Evolutionary conservation across 495 filamentous ascomycete genomes (phyloP), one percentile per base, ranked within the genome.

Genomic region (Penicillium cinerascens): DNA sequence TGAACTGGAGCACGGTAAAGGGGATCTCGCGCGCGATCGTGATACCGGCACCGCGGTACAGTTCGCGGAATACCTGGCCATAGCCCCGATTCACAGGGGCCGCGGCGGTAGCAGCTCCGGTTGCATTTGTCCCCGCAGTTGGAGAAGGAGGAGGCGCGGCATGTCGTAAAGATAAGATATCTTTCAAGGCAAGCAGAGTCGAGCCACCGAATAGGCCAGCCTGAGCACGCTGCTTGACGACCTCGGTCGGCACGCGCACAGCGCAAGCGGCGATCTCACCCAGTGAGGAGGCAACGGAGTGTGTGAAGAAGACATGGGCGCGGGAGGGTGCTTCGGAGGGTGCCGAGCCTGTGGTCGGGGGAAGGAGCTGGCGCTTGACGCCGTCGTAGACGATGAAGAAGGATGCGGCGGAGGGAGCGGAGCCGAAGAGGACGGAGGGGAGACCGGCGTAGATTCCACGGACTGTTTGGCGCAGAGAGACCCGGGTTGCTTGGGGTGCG

Each of bases 341-440:
- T 15, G 47, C 33, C 11, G 55, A 21, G 0, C 29, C 29, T 3
- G 29, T 33, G 10, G 29, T 33, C 7, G 63, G 51, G 6, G 60
- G 61, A 33, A 90, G 72, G 10, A 81, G 60, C 5, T 74, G 59
- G 51, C 73, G 72, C 66, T 97, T 97, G 38, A 87, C 76, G 44
- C 81, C 74, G 66, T 98, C 93, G 74, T 98, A 98, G 50, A 91
- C 95, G 66, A 90, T 88, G 82, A 98, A 98, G 82, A 98, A 98
- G 56, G 96, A 89, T 38, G 93, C 92, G 6, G 93, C 93, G n/a
- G 91, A 91, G 6, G 93, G 93, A 0, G 95, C 95, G 33, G 91
- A 96, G 38, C 87, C 87, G 46, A 85, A 80, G 40, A 81, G 62
- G n/a, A 88, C 73, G 25, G 83, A 84, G 6, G 87, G 81, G 21